Conservation (phyloP, 176 grass and related monocot genomes). For the Ananas comosus region DNA sequence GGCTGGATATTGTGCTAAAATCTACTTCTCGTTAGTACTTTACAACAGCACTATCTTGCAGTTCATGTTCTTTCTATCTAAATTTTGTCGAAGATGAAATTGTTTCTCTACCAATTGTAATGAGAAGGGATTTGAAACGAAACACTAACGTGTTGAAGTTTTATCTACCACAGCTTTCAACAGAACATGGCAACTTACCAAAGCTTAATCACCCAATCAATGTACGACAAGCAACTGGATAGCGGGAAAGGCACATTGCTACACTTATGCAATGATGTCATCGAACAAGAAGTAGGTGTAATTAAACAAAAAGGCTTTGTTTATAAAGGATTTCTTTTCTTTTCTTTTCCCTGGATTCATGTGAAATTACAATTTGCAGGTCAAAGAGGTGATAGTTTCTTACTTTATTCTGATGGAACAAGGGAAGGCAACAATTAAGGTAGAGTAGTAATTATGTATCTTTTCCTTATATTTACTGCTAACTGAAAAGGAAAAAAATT, state of each 20-base stretch:
- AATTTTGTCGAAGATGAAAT: background rate
- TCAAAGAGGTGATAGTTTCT: slow-evolving; percentile 95
- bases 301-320: background rate
- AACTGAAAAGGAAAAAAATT: background rate
- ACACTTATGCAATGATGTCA: slow-evolving; percentile 91
- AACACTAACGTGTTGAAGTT: background rate
- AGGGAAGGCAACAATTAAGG: slow-evolving; percentile 77
- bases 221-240: slow-evolving; percentile 99
- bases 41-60: background rate
- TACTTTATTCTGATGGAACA: slow-evolving; percentile 99
- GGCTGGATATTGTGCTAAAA: slow-evolving; percentile 92
- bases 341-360: background rate
- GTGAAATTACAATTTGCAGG: slow-evolving; percentile 31
- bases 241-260: slow-evolving; percentile 94
- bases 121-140: background rate
- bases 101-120: background rate
- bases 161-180: slow-evolving; percentile 62
- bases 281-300: slow-evolving; percentile 85
- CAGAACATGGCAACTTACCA: slow-evolving; percentile 92
- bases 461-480: background rate
- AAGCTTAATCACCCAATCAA: slow-evolving; percentile 93
- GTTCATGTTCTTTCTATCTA: slow-evolving; percentile 6
- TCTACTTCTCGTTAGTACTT: slow-evolving; percentile 91
- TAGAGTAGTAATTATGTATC: slow-evolving; percentile 19
- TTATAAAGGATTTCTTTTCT: background rate